Evolutionary conservation across 2,329 filamentous ascomycete genomes (phyloP).

Genomic region (Nigrospora oryzae): DNA sequence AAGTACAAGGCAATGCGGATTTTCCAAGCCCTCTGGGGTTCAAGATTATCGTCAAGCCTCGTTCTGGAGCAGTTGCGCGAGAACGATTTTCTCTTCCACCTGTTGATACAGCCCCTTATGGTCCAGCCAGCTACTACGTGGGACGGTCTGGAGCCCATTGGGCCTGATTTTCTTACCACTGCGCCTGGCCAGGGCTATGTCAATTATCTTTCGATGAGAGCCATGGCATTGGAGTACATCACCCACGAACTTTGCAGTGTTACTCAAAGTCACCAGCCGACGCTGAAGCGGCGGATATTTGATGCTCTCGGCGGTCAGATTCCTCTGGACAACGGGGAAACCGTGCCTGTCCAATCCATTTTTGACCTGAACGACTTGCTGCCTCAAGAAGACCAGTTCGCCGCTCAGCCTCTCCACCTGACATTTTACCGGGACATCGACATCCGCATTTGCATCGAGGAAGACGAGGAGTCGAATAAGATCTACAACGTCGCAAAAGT

Average conservation of each 20-base stretch:
- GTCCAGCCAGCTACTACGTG: constrained; percentile 63
- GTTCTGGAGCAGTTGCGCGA: constrained; percentile 73
- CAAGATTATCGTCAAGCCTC: constrained; percentile 65
- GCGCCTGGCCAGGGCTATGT: constrained; percentile 61
- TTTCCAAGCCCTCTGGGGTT: constrained; percentile 74
- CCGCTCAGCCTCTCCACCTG: constrained; percentile 42
- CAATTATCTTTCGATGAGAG: constrained; percentile 70
- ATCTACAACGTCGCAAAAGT: constrained; percentile 65
- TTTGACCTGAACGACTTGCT: constrained; percentile 85
- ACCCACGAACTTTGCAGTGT: constrained; percentile 76
- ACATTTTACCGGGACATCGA: constrained; percentile 59
- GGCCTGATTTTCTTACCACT: constrained; percentile 60
- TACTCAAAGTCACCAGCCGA: constrained; percentile 60
- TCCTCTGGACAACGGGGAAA: constrained; percentile 55
- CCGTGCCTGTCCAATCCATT: constrained; percentile 62
- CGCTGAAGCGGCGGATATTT: constrained; percentile 59
- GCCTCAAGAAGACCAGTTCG: constrained; percentile 40
- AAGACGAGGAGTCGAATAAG: constrained; percentile 45
- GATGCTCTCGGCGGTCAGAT: constrained; percentile 73
- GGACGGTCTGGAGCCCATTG: constrained; percentile 57
- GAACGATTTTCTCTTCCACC: constrained; percentile 70
- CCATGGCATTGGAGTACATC: constrained; percentile 75
- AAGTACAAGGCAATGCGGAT: constrained; percentile 65
- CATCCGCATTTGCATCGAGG: constrained; percentile 54
- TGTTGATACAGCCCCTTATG: constrained; percentile 64